Percentiles rank a stretch among this genome's conserved stretches.
Conservation (phyloP, 2,329 filamentous ascomycete species). For the Chrysosphaeria jannelii region DNA sequence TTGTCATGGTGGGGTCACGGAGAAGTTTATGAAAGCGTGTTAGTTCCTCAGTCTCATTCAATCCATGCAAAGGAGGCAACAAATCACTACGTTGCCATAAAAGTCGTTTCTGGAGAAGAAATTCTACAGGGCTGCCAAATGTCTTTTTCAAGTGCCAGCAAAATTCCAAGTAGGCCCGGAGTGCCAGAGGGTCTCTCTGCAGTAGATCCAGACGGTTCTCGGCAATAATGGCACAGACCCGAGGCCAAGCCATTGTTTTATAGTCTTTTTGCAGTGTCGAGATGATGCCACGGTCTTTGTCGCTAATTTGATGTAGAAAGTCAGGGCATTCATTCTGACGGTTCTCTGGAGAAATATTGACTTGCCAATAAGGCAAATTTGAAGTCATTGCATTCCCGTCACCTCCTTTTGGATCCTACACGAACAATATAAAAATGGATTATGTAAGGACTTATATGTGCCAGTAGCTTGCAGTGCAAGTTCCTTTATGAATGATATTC, state of each 20-base stretch:
- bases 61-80: no score
- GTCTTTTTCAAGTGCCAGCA: slow-evolving; percentile 28
- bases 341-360: slow-evolving; percentile 36
- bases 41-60: slow-evolving; percentile 7
- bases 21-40: slow-evolving; percentile 16
- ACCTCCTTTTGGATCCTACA: no score
- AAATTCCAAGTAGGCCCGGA: slow-evolving; percentile 50
- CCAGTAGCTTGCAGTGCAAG: no score
- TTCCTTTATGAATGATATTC: no score
- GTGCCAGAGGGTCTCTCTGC: slow-evolving; percentile 42
- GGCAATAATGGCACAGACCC: slow-evolving; percentile 30
- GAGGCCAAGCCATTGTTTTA: slow-evolving; percentile 31
- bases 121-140: slow-evolving; percentile 52
- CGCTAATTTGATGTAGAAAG: slow-evolving; percentile 29
- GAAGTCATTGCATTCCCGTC: no score
- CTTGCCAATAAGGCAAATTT: slow-evolving; percentile 59
- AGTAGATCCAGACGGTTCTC: slow-evolving; percentile 46
- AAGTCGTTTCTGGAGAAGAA: slow-evolving; percentile 40
- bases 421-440: no score
- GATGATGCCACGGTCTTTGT: slow-evolving; percentile 42
- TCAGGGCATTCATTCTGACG: slow-evolving; percentile 38
- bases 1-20: not conserved
- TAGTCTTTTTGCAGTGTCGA: slow-evolving; percentile 39
- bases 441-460: no score
- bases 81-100: no score